These are phyloP conservation scores for Suhomyces terraborum DNA, from an alignment of 1,139 yeast species.

Conservation along the genomic window DNA sequence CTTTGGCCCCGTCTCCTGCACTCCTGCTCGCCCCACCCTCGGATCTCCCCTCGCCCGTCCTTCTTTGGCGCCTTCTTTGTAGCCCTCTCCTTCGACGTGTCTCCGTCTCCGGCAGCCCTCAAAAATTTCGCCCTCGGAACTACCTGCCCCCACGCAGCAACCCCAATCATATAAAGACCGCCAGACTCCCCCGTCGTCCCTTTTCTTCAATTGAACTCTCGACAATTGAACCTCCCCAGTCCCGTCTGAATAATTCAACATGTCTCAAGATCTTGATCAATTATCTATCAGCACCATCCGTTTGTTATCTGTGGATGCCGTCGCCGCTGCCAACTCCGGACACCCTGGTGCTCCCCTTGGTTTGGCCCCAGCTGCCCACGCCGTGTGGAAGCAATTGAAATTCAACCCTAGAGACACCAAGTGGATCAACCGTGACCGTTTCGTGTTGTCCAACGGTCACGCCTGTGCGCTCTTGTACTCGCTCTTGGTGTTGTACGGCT, in stretches of 20 bases:
- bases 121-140: constrained; percentile 11
- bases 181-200: not conserved
- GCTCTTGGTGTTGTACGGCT: constrained; percentile 83
- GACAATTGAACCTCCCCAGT: not conserved
- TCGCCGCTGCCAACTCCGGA: constrained; percentile 89
- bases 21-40: too few relatives aligned
- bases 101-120: constrained; percentile 4
- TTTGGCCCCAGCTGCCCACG: constrained; percentile 72
- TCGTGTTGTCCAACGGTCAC: constrained; percentile 95
- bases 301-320: constrained; percentile 86
- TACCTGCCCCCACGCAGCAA: constrained; percentile 12
- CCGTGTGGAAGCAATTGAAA: constrained; percentile 79
- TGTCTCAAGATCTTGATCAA: constrained; percentile 56
- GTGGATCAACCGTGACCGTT: constrained; percentile 96
- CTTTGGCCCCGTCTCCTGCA: too few relatives aligned
- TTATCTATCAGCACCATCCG: constrained; percentile 88
- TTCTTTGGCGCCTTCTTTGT: not conserved
- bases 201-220: constrained; percentile 1
- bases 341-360: constrained; percentile 99
- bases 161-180: constrained; percentile 7
- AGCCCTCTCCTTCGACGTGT: not conserved
- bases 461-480: constrained; percentile 92
- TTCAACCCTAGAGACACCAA: constrained; percentile 89
- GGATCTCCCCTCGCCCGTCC: not conserved
- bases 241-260: constrained; percentile 11